phyloP scores from a whole-genome alignment of 1,139 yeast genomes.

The Yamadazyma spencermartinsiae region DNA sequence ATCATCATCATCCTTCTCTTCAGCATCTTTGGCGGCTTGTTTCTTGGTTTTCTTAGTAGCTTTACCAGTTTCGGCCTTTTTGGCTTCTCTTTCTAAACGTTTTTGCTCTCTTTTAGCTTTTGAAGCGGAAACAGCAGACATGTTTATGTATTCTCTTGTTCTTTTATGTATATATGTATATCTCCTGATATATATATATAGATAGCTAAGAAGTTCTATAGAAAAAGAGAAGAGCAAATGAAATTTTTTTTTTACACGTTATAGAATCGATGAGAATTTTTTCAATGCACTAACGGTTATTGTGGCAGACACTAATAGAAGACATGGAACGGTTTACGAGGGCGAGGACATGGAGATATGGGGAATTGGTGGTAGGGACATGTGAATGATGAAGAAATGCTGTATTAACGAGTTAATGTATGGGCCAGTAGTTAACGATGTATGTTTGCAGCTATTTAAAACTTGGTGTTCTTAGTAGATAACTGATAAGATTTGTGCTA shows the following conservation, averaged over 20 bases:
- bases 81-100: slow-evolving; percentile 58
- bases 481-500: no score
- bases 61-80: slow-evolving; percentile 74
- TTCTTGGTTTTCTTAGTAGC: slow-evolving; percentile 63
- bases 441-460: no score
- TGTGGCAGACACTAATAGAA: background rate
- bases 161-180: background rate
- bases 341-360: background rate
- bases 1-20: slow-evolving; percentile 59
- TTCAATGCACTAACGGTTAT: slow-evolving; percentile 4
- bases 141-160: slow-evolving; percentile 10
- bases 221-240: slow-evolving; percentile 3
- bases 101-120: slow-evolving; percentile 97
- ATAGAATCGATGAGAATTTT: slow-evolving; percentile 12
- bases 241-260: slow-evolving; percentile 1
- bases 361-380: no score
- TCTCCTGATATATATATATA: background rate
- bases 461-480: no score
- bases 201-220: background rate
- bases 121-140: slow-evolving; percentile 72
- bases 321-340: background rate
- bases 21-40: slow-evolving; percentile 56
- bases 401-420: no score
- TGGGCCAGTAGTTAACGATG: no score
- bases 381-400: no score